Base-by-base conservation (phyloP, 352 stramenopile genomes). In the Globisporangium viniferum region DNA sequence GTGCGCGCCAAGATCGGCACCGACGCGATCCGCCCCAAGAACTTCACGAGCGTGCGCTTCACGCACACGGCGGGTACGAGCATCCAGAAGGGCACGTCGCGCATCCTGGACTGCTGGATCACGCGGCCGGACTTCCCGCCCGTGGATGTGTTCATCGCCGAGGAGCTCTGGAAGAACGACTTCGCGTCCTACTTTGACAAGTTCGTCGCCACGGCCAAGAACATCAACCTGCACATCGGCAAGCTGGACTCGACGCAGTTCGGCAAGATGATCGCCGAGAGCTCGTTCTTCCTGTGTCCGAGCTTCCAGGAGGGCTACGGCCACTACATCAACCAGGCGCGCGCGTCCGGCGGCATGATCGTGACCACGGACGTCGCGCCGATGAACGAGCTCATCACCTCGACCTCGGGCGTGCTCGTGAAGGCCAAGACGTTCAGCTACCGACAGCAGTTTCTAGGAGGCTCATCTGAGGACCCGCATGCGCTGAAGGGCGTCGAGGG, bases 281-380 rank as follows among this genome's bases (percentile, higher is more conserved):
- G 71, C 4, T 39, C 75, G 3, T 82, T 77, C 46, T 86, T 87
- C 48, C 68, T 89, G 64, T 87, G 81, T 44, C 71, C 81, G 24
- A 89, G 81, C 67, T 62, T 76, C 18, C 72, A 80, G 56, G 81
- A 89, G 48, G 79, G 79, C 24, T 88, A 87, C 68, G 81, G 81
- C 29, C 80, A 90, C 64, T 90, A 88, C 64, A 84, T 90, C 54
- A 90, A 90, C 60, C 81, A 90, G 62, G 81, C 80, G 24, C 70
- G 81, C 33, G 80, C 80, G 0, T 76, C 80, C 22, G 70, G 73
- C 18, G 77, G 74, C 0, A 20, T 88, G 27, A 78, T 90, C 46
- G 57, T 86, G 24, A 90, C 81, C 10, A 90, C 81, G 12, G 73
- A 88, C 55, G 64, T 82, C 2, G 53, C 73, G 22, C 81, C 81